phyloP scores from a whole-genome alignment of 257 asterid genomes.

The Plantago elongata region DNA sequence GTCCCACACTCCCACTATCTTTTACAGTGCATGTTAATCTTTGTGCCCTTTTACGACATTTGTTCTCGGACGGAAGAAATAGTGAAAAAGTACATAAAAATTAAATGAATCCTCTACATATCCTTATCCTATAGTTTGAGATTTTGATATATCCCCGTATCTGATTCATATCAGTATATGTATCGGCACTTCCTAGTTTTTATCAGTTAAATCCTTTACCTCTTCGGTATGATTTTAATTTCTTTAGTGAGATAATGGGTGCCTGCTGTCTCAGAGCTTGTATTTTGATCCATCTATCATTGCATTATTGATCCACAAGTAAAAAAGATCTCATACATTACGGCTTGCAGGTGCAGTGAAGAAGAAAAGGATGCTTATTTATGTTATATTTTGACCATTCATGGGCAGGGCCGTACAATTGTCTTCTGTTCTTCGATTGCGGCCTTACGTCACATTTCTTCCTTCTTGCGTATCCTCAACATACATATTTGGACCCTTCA shows the following conservation, averaged over 20 bases:
- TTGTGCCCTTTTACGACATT: too few species aligned
- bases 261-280: neutral
- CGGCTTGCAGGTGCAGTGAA: slow-evolving; percentile 73
- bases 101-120: too few species aligned
- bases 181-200: too few species aligned
- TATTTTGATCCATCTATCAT: slow-evolving; percentile 3
- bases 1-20: too few species aligned
- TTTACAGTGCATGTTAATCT: too few species aligned
- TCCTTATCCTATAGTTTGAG: too few species aligned
- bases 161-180: too few species aligned
- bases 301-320: neutral
- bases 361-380: slow-evolving; percentile 93
- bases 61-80: too few species aligned
- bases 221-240: neutral
- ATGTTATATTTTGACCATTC: slow-evolving; percentile 73
- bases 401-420: slow-evolving; percentile 90
- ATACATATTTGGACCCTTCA: slow-evolving; percentile 76
- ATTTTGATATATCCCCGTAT: too few species aligned
- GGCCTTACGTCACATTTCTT: slow-evolving; percentile 83
- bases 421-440: slow-evolving; percentile 95
- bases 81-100: too few species aligned
- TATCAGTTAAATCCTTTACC: neutral
- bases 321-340: slow-evolving; percentile 2
- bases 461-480: slow-evolving; percentile 63
- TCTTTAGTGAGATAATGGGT: too few species aligned